phyloP scores from a whole-genome alignment of 768 basidiomycete species.

The Pleurotus djamor region DNA sequence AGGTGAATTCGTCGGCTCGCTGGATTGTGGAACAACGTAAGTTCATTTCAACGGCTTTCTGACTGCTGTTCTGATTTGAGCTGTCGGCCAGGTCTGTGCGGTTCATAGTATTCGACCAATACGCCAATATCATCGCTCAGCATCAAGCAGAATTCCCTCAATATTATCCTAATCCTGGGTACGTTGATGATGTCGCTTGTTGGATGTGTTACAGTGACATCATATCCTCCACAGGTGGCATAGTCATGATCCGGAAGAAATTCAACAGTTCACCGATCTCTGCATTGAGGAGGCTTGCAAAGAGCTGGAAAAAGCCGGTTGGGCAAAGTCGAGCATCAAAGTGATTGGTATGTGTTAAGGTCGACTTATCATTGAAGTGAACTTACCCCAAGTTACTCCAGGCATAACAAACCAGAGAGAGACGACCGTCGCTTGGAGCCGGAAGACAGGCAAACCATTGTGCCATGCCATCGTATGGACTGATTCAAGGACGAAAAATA shows the following conservation, averaged over 20 bases:
- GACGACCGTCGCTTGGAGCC: constrained; percentile 92
- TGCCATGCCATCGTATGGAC: constrained; percentile 95
- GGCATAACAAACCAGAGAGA: constrained; percentile 98
- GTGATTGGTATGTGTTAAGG: constrained; percentile 66
- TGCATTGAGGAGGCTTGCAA: constrained; percentile 76
- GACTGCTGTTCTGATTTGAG: not conserved
- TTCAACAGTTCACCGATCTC: constrained; percentile 67
- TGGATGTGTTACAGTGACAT: constrained; percentile 1
- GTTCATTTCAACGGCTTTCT: constrained; percentile 21
- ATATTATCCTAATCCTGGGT: constrained; percentile 89
- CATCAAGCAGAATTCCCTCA: constrained; percentile 94
- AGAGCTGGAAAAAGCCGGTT: constrained; percentile 72
- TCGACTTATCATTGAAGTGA: constrained; percentile 11
- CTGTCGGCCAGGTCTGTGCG: constrained; percentile 66
- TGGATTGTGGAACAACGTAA: constrained; percentile 96
- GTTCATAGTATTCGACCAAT: constrained; percentile 87
- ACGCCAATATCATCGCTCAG: constrained; percentile 85
- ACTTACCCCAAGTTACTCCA: constrained; percentile 19
- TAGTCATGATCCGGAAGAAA: constrained; percentile 87
- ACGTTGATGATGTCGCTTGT: constrained; percentile 13
- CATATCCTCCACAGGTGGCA: constrained; percentile 68
- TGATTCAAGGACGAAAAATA: constrained; percentile 87
- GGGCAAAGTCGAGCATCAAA: constrained; percentile 79
- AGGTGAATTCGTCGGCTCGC: constrained; percentile 85
- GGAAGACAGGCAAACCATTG: constrained; percentile 83